Percentiles rank a stretch among this genome's conserved stretches.
These are phyloP conservation scores for Eutrema salsugineum DNA, from an alignment of 441 rosid genomes.

Conservation along the genomic window DNA sequence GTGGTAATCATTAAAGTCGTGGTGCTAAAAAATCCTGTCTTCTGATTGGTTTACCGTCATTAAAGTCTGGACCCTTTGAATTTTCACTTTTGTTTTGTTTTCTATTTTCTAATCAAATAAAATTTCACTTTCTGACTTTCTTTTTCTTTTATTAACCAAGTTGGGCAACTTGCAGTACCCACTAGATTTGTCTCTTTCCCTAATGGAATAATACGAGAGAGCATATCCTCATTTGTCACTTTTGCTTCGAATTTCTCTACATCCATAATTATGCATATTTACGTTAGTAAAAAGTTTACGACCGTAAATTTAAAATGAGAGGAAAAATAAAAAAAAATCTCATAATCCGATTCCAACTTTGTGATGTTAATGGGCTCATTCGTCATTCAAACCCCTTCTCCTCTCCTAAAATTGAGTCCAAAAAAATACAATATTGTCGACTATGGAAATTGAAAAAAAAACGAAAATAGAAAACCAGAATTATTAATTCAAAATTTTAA, in stretches of 20 bases:
- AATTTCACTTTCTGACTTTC: slow-evolving; percentile 15
- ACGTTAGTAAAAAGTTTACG: neutral
- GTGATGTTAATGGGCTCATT: neutral
- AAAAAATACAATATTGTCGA: neutral
- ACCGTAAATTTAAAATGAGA: neutral
- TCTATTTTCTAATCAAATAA: slow-evolving; percentile 17
- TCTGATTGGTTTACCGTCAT: slow-evolving; percentile 25
- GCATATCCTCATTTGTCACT: slow-evolving; percentile 1
- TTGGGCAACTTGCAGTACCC: slow-evolving; percentile 44
- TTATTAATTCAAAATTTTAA: neutral
- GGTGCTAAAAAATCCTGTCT: slow-evolving; percentile 14
- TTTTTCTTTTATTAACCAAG: slow-evolving; percentile 24
- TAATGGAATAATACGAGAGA: slow-evolving; percentile 23
- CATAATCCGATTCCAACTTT: neutral
- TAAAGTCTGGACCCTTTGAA: slow-evolving; percentile 26
- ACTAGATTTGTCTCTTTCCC: slow-evolving; percentile 23
- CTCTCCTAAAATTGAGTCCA: neutral
- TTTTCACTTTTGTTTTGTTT: slow-evolving; percentile 4
- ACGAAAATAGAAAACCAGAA: neutral
- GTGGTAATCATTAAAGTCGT: slow-evolving; percentile 15
- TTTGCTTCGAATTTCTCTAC: neutral
- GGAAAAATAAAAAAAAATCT: neutral
- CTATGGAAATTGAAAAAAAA: neutral
- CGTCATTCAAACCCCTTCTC: neutral
- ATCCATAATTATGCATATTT: too few relatives aligned